phyloP scores from a whole-genome alignment of 75 land plant species.

The Sequoiadendron giganteum region DNA sequence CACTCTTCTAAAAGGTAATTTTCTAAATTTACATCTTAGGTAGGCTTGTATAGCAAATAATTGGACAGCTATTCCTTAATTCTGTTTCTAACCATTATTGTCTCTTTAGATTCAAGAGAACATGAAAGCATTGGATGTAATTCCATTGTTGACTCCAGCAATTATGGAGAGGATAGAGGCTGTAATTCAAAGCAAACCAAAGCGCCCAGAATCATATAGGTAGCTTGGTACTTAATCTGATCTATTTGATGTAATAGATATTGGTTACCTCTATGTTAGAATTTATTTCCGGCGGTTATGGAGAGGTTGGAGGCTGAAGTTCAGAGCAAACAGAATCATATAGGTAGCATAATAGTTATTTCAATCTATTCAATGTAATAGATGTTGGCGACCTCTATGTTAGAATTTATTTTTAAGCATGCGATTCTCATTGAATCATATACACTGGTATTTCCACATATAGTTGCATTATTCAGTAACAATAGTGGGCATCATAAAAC shows the following conservation, averaged over 20 bases:
- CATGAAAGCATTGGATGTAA: constrained; percentile 86
- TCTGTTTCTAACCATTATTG: not conserved
- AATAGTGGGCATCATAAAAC: not conserved
- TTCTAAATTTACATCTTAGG: not conserved
- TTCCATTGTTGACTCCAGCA: constrained; percentile 78
- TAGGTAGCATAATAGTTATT: constrained; percentile 21
- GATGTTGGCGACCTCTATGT: not conserved
- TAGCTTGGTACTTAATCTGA: constrained; percentile 15
- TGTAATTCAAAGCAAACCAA: constrained; percentile 82
- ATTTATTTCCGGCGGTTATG: constrained; percentile 49
- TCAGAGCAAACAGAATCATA: constrained; percentile 77
- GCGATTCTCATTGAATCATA: not conserved
- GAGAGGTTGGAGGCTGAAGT: constrained; percentile 83
- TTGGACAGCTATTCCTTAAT: not conserved
- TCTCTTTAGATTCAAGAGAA: constrained; percentile 77
- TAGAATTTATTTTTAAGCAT: not conserved
- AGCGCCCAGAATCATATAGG: constrained; percentile 63
- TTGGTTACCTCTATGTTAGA: not conserved
- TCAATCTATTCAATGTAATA: not conserved
- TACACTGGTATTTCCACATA: not conserved
- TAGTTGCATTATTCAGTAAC: not conserved
- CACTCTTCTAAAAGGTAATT: not conserved
- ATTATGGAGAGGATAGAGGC: constrained; percentile 85
- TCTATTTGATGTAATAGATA: not conserved
- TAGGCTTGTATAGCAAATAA: not conserved